A percentile compares a stretch with the other conserved stretches of the same genome.
phyloP scores from a whole-genome alignment of 2,329 filamentous ascomycete species.

The Talaromyces rugulosus region DNA sequence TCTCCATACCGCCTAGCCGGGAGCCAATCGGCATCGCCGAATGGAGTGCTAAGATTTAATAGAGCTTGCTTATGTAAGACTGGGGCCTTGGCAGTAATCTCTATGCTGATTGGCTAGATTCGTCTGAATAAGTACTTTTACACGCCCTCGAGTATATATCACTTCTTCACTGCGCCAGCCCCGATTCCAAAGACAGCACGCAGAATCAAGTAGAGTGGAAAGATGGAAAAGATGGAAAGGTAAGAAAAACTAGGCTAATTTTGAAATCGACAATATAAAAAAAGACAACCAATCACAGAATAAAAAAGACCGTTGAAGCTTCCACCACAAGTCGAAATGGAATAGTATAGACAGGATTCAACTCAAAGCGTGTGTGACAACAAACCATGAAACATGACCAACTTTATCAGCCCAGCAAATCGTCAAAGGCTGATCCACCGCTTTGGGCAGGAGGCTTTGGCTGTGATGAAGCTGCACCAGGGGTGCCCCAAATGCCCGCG shows the following conservation, averaged over 20 bases:
- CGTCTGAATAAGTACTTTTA: no score
- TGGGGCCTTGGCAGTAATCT: background rate
- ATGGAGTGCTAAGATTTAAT: background rate
- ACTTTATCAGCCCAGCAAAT: slow-evolving; percentile 6
- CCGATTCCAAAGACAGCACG: background rate
- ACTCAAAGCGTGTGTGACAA: slow-evolving; percentile 24
- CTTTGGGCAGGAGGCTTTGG: background rate
- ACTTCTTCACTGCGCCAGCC: background rate
- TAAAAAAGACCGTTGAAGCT: background rate
- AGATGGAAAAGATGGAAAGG: background rate
- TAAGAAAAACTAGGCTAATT: background rate
- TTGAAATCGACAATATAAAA: background rate
- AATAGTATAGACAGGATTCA: background rate
- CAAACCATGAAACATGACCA: slow-evolving; percentile 25
- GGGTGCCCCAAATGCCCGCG: slow-evolving; percentile 86
- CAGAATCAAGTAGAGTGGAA: background rate
- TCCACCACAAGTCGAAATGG: background rate
- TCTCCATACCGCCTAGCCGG: background rate
- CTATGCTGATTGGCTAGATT: background rate
- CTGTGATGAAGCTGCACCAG: slow-evolving; percentile 40
- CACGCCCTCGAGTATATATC: no score
- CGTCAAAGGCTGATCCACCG: background rate
- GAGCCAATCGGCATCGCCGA: background rate
- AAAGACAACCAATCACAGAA: background rate
- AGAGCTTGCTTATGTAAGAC: background rate